A percentile compares a stretch with the other conserved stretches of the same genome.
phyloP scores from a whole-genome alignment of 108 stramenopile species.

The Nitzschia sp. region DNA sequence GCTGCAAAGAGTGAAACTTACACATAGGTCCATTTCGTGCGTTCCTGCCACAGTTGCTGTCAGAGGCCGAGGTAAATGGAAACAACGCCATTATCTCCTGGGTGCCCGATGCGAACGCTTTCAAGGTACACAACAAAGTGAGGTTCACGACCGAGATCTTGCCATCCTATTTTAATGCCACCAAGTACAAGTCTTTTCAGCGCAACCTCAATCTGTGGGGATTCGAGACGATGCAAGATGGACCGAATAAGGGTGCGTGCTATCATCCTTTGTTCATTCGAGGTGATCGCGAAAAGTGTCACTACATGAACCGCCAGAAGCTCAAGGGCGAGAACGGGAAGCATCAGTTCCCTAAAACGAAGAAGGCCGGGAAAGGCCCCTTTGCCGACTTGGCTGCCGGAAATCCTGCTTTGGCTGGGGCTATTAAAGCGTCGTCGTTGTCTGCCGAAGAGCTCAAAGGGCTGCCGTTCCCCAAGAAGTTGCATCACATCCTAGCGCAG shows the following conservation, averaged over 20 bases:
- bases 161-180: conserved; percentile 37
- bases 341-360: not conserved
- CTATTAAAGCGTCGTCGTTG: not conserved
- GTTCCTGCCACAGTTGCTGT: not conserved
- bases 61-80: conserved; percentile 22
- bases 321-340: conserved; percentile 10
- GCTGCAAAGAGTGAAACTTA: not conserved
- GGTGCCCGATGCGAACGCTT: conserved; percentile 29
- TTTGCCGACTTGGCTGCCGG: conserved; percentile 3
- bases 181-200: conserved; percentile 64
- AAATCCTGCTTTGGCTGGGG: not conserved
- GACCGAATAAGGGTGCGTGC: conserved; percentile 22
- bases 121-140: conserved; percentile 39
- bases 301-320: conserved; percentile 27
- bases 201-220: conserved; percentile 45
- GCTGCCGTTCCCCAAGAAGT: conserved; percentile 14
- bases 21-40: not conserved
- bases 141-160: conserved; percentile 28
- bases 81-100: conserved; percentile 31
- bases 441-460: conserved; percentile 1
- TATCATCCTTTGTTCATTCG: conserved; percentile 22
- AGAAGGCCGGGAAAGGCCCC: not conserved
- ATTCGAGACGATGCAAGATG: conserved; percentile 19
- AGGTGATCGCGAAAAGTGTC: conserved; percentile 20
- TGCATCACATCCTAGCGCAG: conserved; percentile 12